Evolutionary conservation across 306 rosid species (phyloP), one percentile per base, ranked within the genome.

Genomic region (Rosa lucieae): DNA sequence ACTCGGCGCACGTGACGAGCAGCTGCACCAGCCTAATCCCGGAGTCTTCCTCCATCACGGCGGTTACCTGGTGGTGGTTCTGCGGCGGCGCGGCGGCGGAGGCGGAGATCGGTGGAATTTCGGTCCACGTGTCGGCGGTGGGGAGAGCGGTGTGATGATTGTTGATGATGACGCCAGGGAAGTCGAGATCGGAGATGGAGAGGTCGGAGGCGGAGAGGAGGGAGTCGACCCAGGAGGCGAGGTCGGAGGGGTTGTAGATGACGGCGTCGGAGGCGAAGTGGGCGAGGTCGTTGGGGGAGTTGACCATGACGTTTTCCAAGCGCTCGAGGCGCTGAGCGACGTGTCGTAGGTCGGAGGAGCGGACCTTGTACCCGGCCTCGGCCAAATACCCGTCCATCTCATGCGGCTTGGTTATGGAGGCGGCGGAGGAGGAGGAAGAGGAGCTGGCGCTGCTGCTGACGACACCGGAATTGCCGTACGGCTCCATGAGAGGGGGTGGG

Each of bases 1-100:
- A 90, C 51, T 89, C 94, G 0, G 98, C 98, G 84, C 98, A 94
- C 67, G 94, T 89, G 81, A 94, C 83, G 72, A 94, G 85, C 89
- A 80, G 72, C 77, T 94, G 97, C 40, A 94, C 97, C 5, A 94
- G 89, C 74, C 86, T 86, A 35, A 94, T 92, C 9, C 92, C 98
- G 0, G 97, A 90, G 80, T 94, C 96, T 79, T 94, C 98, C 78
- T 94, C 98, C 79, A 85, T 81, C 15, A 93, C 88, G 9, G 80
- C 75, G 37, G 86, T 76, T 3, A 82, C 32, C 78, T 81, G 91
- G 14, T 87, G 75, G 35, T 39, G 89, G 59, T 70, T 85, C 23
- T 68, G 89, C 42, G 32, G 66, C 35, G 40, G 48, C 26, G 3
- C 37, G 37, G 37, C 3, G 37, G 35, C 35, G 10, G 53, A 18